Conservation (phyloP, 352 stramenopile genomes). For the Pythium monospermum region DNA sequence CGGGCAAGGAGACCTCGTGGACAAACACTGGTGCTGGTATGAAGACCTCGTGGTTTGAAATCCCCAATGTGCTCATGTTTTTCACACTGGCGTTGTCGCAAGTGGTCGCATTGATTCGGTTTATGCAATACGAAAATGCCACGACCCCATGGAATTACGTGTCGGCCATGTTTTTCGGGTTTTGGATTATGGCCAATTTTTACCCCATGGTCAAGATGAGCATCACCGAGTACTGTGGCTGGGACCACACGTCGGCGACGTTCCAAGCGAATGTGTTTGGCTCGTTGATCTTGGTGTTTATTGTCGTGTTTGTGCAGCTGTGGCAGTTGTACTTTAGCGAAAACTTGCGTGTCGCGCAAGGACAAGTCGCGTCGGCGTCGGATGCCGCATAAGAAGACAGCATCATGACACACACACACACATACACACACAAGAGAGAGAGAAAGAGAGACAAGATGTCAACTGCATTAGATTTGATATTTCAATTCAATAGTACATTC, state of each 20-base stretch:
- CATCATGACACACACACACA: no score
- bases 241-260: slow-evolving; percentile 80
- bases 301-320: slow-evolving; percentile 86
- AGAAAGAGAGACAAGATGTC: no score
- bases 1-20: slow-evolving; percentile 84
- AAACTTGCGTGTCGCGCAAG: slow-evolving; percentile 66
- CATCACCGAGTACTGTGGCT: slow-evolving; percentile 87
- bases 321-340: slow-evolving; percentile 81
- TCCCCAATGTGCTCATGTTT: slow-evolving; percentile 87
- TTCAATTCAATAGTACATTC: no score
- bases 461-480: no score
- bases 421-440: no score
- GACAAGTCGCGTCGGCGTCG: slow-evolving; percentile 12
- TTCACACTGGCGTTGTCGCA: slow-evolving; percentile 77
- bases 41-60: slow-evolving; percentile 86
- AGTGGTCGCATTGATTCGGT: slow-evolving; percentile 73
- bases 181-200: slow-evolving; percentile 83
- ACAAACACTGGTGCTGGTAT: slow-evolving; percentile 86
- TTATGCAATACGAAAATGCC: slow-evolving; percentile 88
- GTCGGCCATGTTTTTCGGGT: slow-evolving; percentile 84
- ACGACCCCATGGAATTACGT: slow-evolving; percentile 88
- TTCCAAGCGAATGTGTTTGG: slow-evolving; percentile 84
- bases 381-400: no score
- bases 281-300: slow-evolving; percentile 74
- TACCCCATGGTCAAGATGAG: slow-evolving; percentile 92